Evolutionary conservation across 208 protist genomes (phyloP), one percentile per base, ranked within the genome.

Genomic region (Tritrichomonas foetus): DNA sequence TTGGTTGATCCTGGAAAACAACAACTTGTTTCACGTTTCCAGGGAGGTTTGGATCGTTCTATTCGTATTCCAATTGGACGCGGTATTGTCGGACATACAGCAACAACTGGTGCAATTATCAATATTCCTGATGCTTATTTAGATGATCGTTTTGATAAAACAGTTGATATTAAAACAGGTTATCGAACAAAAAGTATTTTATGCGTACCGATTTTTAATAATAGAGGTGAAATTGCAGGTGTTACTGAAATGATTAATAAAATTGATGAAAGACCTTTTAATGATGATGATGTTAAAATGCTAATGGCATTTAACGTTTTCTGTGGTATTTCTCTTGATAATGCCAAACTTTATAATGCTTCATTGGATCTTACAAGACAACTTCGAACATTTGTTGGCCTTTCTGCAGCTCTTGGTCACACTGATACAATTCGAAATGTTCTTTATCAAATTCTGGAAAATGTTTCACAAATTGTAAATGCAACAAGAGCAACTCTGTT

Each of bases 171-270:
- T 11, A 93, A 93, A 27, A 72, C 89, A 30, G 89, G 89, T 0
- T 93, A 93, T 44, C 50, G 57, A 27, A 93, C 89, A 25, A 69
- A 72, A 16, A 30, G 9, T 9, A 93, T 93, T 57, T 64, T 93
- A 0, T 93, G 89, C 49, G 27, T 93, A 0, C 89, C 89, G 14
- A 69, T 93, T 47, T 69, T 41, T 33, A 69, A 93, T 27, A 93
- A 93, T 55, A 64, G 57, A 93, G 89, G 57, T 39, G 89, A 93
- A 55, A 72, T 72, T 72, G 89, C 57, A 20, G 89, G 89, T 13
- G 89, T 93, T 1, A 64, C 57, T 25, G 55, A 93, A 69, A 69
- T 69, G 57, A 93, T 93, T 53, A 93, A 93, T 55, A 93, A 93
- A 49, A 64, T 49, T 20, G 89, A 49, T 11, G 9, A 3, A 5